These are phyloP conservation scores for Schizosaccharomyces osmophilus DNA, from an alignment of 805 yeast species.

Conservation along the genomic window DNA sequence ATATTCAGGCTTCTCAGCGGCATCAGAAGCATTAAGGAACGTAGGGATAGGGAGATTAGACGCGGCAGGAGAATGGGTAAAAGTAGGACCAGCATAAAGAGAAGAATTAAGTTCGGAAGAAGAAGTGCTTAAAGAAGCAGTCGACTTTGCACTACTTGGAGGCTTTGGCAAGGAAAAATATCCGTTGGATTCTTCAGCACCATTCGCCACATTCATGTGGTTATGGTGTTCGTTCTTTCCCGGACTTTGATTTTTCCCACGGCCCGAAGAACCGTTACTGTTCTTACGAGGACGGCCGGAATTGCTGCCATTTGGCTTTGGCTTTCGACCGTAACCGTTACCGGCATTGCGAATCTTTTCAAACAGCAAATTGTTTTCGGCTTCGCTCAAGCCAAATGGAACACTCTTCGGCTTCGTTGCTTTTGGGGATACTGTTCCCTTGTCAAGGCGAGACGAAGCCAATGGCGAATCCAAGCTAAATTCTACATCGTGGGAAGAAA, in stretches of 20 bases:
- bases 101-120: neutral
- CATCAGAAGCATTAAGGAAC: conserved; percentile 4
- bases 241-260: too few relatives aligned
- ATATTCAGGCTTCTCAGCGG: neutral
- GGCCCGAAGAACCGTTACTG: neutral
- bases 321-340: neutral
- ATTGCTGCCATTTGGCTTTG: neutral
- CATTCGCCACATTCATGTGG: too few relatives aligned
- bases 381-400: neutral
- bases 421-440: neutral
- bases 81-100: conserved; percentile 10
- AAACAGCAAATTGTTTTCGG: neutral
- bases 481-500: neutral
- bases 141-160: neutral
- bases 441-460: neutral
- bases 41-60: conserved; percentile 10
- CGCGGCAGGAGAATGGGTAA: conserved; percentile 11
- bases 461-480: neutral
- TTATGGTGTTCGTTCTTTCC: too few relatives aligned
- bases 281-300: neutral
- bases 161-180: neutral
- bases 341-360: neutral
- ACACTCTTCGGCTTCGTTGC: neutral
- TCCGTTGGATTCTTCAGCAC: neutral
- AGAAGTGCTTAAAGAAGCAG: neutral